A percentile compares a stretch with the other conserved stretches of the same genome.
phyloP scores from a whole-genome alignment of 2,329 filamentous ascomycete genomes.

The Scedosporium boydii region DNA sequence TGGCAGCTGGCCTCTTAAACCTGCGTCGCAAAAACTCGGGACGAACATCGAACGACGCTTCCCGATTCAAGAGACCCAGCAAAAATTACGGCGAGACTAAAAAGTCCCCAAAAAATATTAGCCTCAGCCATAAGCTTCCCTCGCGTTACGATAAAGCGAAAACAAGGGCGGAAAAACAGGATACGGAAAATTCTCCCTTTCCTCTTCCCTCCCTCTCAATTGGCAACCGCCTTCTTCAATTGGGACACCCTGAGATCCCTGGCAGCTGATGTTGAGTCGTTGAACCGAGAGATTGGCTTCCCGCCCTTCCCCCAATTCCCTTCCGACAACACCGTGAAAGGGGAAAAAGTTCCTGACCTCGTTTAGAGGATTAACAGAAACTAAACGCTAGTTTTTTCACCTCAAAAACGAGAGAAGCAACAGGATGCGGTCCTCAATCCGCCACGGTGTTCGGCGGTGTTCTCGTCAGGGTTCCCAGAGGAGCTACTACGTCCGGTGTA shows the following conservation, averaged over 20 bases:
- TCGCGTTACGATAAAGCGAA: neutral
- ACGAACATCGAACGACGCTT: neutral
- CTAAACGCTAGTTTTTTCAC: neutral
- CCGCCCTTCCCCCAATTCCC: neutral
- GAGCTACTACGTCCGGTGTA: neutral
- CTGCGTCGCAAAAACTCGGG: neutral
- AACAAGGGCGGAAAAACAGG: neutral
- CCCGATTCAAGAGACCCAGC: neutral
- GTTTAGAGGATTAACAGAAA: neutral
- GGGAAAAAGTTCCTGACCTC: neutral
- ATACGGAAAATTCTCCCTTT: neutral
- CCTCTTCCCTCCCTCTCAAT: slow-evolving; percentile 1
- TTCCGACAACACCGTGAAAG: neutral
- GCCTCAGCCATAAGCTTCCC: neutral
- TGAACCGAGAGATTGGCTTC: no score
- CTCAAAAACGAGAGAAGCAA: neutral
- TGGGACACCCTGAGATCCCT: no score
- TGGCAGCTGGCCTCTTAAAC: neutral
- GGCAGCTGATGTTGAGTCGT: no score
- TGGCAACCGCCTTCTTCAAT: no score
- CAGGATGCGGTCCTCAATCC: slow-evolving; percentile 1
- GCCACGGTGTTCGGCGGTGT: neutral
- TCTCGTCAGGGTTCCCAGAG: neutral
- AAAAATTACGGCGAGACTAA: slow-evolving; percentile 1
- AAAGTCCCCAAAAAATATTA: neutral